Evolutionary conservation across 139 green algal genomes (phyloP).

Genomic region (Spirogloea muscicola): DNA sequence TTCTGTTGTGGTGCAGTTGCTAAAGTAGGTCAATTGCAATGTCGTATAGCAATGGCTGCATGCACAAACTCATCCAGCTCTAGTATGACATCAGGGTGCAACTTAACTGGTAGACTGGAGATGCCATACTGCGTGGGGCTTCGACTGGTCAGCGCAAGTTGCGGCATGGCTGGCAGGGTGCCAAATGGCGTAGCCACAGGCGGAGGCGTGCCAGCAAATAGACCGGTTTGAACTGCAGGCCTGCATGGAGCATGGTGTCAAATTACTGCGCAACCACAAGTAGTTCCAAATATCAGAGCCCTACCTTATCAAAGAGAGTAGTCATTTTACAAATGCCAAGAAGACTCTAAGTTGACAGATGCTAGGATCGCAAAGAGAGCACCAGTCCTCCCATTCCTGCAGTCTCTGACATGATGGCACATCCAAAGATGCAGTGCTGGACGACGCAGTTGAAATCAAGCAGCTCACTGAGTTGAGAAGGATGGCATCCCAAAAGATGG

Average conservation of each 20-base stretch:
- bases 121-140: conserved; percentile 59
- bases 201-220: not conserved
- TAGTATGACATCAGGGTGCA: not conserved
- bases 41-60: not conserved
- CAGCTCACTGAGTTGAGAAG: too few species aligned
- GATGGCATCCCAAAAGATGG: not conserved
- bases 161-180: conserved; percentile 19
- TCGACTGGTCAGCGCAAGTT: not conserved
- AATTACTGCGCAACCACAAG: not conserved
- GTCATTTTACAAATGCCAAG: not conserved
- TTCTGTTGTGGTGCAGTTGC: not conserved
- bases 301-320: not conserved
- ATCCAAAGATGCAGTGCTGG: too few species aligned
- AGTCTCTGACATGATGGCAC: too few species aligned
- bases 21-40: not conserved
- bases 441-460: too few species aligned
- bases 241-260: conserved; percentile 1
- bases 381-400: too few species aligned
- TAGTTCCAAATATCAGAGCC: not conserved
- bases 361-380: too few species aligned
- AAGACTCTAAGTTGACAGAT: too few species aligned
- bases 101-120: conserved; percentile 21
- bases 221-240: conserved; percentile 1
- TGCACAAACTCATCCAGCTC: not conserved
- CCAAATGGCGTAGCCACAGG: conserved; percentile 31